Conservation (phyloP, 2,329 filamentous ascomycete genomes). For the Neopestalotiopsis sp. region DNA sequence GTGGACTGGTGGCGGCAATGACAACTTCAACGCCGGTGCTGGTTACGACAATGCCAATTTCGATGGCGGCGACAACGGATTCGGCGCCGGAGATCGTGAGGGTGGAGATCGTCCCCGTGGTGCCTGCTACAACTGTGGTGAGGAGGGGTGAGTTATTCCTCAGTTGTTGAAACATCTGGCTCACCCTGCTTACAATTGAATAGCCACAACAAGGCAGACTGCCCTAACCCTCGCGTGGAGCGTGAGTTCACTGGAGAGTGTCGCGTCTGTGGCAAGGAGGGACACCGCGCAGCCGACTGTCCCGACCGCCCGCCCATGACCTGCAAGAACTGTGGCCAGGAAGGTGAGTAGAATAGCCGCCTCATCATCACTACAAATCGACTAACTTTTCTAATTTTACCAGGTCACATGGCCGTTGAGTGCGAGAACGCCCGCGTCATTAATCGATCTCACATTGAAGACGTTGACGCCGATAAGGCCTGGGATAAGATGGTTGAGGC, state of each 20-base stretch:
- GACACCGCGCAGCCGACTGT: slow-evolving; percentile 44
- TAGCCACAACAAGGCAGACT: slow-evolving; percentile 68
- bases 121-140: slow-evolving; percentile 65
- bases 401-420: slow-evolving; percentile 59
- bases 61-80: neutral
- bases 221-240: slow-evolving; percentile 57
- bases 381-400: slow-evolving; percentile 13
- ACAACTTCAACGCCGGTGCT: slow-evolving; percentile 9
- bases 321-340: slow-evolving; percentile 67
- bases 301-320: slow-evolving; percentile 41
- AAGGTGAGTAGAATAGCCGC: slow-evolving; percentile 48
- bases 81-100: slow-evolving; percentile 22
- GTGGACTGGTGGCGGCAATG: slow-evolving; percentile 4
- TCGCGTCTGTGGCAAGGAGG: slow-evolving; percentile 53
- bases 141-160: slow-evolving; percentile 47
- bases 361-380: slow-evolving; percentile 7
- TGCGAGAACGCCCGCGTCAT: slow-evolving; percentile 67
- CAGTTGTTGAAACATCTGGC: neutral
- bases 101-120: slow-evolving; percentile 33
- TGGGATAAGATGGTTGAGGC: slow-evolving; percentile 62
- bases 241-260: slow-evolving; percentile 32
- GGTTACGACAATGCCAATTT: neutral
- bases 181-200: slow-evolving; percentile 20
- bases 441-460: slow-evolving; percentile 55
- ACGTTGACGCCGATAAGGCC: slow-evolving; percentile 57